Evolutionary conservation across 2,329 filamentous ascomycete genomes (phyloP).

Genomic region (Graphilbum sp.): DNA sequence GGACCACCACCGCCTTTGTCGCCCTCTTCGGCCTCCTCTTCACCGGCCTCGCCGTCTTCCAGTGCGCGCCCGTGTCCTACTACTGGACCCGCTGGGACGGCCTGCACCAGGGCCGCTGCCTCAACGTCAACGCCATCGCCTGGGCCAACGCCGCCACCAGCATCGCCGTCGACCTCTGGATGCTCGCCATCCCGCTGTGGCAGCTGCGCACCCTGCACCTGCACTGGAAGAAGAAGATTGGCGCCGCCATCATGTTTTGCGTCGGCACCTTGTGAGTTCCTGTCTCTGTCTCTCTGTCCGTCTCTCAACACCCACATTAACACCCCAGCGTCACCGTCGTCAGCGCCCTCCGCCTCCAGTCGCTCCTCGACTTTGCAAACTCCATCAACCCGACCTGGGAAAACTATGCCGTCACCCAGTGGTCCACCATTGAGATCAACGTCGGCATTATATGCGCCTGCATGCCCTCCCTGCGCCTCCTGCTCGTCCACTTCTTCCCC

Average conservation of each 20-base stretch:
- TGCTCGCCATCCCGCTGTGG: constrained; percentile 33
- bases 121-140: constrained; percentile 29
- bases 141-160: constrained; percentile 36
- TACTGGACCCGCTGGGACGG: constrained; percentile 39
- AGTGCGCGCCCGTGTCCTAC: constrained; percentile 32
- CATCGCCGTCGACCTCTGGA: constrained; percentile 34
- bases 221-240: constrained; percentile 30
- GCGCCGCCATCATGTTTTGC: constrained; percentile 29
- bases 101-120: constrained; percentile 27
- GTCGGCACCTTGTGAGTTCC: constrained; percentile 21
- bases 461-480: constrained; percentile 16
- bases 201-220: constrained; percentile 23
- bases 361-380: constrained; percentile 13
- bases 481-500: constrained; percentile 16
- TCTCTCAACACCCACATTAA: not conserved
- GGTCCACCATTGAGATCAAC: constrained; percentile 19
- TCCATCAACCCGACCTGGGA: constrained; percentile 16
- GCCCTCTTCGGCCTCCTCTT: constrained; percentile 24
- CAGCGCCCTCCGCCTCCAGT: constrained; percentile 15
- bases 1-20: constrained; percentile 24
- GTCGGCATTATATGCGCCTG: constrained; percentile 19
- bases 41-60: constrained; percentile 26
- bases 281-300: not conserved
- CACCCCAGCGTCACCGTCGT: constrained; percentile 16
- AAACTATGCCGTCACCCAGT: constrained; percentile 14